These are phyloP conservation scores for Pholiota adiposa DNA, from an alignment of 1,284 basidiomycete genomes.

Conservation along the genomic window DNA sequence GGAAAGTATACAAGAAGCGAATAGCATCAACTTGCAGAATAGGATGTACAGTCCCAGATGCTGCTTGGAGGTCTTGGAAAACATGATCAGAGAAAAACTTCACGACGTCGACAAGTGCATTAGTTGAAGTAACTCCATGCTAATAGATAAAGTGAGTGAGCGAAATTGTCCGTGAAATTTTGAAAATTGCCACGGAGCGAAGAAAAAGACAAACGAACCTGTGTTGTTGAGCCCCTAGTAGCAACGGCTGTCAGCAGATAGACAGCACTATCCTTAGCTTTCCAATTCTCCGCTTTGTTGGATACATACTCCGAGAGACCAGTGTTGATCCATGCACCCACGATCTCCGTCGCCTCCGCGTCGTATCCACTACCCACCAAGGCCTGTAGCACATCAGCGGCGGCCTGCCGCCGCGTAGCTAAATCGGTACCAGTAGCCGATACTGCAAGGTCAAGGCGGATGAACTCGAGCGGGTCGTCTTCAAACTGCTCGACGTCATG, in stretches of 20 bases:
- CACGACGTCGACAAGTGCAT: conserved; percentile 92
- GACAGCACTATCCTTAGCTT: conserved; percentile 94
- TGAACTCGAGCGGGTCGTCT: conserved; percentile 96
- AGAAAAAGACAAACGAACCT: conserved; percentile 47
- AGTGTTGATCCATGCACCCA: conserved; percentile 80
- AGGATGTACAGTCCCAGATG: conserved; percentile 74
- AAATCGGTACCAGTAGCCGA: conserved; percentile 62
- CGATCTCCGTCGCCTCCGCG: conserved; percentile 82
- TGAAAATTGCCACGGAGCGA: neutral
- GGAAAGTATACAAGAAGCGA: conserved; percentile 91
- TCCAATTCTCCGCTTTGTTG: conserved; percentile 81
- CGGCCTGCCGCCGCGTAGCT: conserved; percentile 88
- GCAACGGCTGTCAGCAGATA: conserved; percentile 94
- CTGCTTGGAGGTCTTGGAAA: conserved; percentile 84
- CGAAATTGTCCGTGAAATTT: neutral
- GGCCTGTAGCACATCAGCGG: conserved; percentile 90
- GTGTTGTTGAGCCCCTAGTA: conserved; percentile 82
- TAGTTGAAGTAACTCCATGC: conserved; percentile 94
- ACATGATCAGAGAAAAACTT: conserved; percentile 95
- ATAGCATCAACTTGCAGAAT: conserved; percentile 97
- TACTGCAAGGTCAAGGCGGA: conserved; percentile 85
- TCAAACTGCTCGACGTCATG: conserved; percentile 97
- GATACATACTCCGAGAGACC: conserved; percentile 68
- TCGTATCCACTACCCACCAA: conserved; percentile 83
- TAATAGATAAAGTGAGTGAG: conserved; percentile 7